Conservation (phyloP, 495 filamentous ascomycete species). For the Staphylotrichum longicolle region DNA sequence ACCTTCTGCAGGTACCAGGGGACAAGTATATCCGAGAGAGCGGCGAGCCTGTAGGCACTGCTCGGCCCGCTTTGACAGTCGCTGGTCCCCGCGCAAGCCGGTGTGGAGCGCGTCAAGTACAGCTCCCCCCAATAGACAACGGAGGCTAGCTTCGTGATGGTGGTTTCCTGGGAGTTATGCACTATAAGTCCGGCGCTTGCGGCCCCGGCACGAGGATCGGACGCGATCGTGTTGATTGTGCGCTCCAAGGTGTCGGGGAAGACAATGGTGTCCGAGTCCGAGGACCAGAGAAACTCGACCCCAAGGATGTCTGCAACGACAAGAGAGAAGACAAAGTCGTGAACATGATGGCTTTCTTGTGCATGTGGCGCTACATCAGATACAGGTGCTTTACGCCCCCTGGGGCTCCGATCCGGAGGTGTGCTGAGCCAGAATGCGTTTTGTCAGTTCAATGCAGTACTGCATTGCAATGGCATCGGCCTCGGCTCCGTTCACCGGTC, state of each 20-base stretch:
- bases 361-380: conserved; percentile 21
- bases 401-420: conserved; percentile 5
- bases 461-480: conserved; percentile 15
- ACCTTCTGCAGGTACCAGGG: conserved; percentile 18
- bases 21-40: conserved; percentile 13
- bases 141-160: conserved; percentile 8
- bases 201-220: conserved; percentile 14
- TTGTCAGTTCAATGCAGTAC: conserved; percentile 15
- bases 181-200: conserved; percentile 15
- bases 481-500: neutral
- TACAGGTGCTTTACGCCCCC: conserved; percentile 12
- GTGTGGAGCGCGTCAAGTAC: conserved; percentile 20
- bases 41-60: conserved; percentile 14
- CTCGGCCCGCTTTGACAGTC: conserved; percentile 20
- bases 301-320: conserved; percentile 19
- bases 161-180: conserved; percentile 15
- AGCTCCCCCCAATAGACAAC: conserved; percentile 21
- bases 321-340: conserved; percentile 20
- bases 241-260: conserved; percentile 17
- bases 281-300: conserved; percentile 20
- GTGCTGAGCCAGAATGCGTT: conserved; percentile 10
- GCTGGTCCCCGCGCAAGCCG: conserved; percentile 15
- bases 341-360: conserved; percentile 23
- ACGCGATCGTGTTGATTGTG: conserved; percentile 20
- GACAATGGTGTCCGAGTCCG: conserved; percentile 21